Base-by-base conservation (phyloP, 106 monocot species). In the Apostasia shenzhenica region DNA sequence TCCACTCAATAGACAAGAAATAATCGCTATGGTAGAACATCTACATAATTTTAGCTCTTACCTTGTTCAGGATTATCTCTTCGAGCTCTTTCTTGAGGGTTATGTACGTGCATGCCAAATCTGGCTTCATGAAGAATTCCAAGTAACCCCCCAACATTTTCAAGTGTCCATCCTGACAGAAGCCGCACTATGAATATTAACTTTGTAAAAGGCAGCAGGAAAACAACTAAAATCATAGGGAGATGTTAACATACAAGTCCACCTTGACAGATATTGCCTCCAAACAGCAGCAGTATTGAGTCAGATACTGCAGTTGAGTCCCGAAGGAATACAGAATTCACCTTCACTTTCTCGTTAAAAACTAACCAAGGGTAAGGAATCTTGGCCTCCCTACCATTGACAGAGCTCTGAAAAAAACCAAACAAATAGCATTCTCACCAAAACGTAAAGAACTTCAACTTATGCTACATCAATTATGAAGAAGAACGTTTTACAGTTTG, bases 321-420 rank as follows among this genome's bases (percentile, higher is more conserved):
- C 12, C 99, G 90, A 54, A 93, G 79, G 67, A 99, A 99, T 11
- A 99, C 99, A 0, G 99, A 80, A 65, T 99, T 99, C 41, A 99
- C 99, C 77, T 99, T 99, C 67, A 99, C 87, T 79, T 99, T 99
- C 81, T 99, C 99, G 70, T 99, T 99, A 65, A 99, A 99, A 59
- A 99, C 90, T 61, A 99, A 69, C 99, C 99, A 99, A 39, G 99
- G 99, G 64, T 82, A 93, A 65, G 90, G 93, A 83, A 99, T 90
- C 54, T 74, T 93, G 61, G 83, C 71, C 57, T 99, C 99, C 41
- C 78, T 80, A 2, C 90, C 99, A 79, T 99, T 99, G 56, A 99
- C 99, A 50, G 99, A 99, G 76, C 72, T 99, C 99, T 99, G 67
- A 11, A 72, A 2, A 67, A 76, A n/a, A 13, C 69, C 7, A 8